These are phyloP conservation scores for Nothophoma quercina DNA, from an alignment of 2,329 filamentous ascomycete genomes.

Conservation along the genomic window DNA sequence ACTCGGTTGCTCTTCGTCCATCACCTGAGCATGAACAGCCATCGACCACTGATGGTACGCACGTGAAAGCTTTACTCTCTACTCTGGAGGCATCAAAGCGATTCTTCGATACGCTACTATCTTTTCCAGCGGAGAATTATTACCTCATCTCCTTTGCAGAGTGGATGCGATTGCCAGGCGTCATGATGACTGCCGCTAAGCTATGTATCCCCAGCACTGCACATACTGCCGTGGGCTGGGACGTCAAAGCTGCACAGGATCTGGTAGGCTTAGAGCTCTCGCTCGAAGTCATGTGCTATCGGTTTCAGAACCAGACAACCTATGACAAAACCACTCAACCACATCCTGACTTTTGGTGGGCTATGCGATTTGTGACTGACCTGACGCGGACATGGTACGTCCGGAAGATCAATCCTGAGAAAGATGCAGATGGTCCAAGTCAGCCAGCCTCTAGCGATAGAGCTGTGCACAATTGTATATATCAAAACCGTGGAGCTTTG, in stretches of 20 bases:
- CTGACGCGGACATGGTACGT: conserved; percentile 41
- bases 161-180: conserved; percentile 43
- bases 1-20: conserved; percentile 36
- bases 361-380: conserved; percentile 41
- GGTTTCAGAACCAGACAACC: conserved; percentile 40
- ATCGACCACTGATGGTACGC: conserved; percentile 13
- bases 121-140: conserved; percentile 67
- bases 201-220: conserved; percentile 39
- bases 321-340: conserved; percentile 34
- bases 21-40: not conserved
- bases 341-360: conserved; percentile 42
- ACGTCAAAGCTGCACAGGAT: conserved; percentile 42
- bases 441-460: conserved; percentile 1
- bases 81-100: conserved; percentile 69
- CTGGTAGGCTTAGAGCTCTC: conserved; percentile 42
- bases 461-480: not conserved
- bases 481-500: conserved; percentile 9
- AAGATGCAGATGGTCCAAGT: not conserved
- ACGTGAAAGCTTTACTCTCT: conserved; percentile 35
- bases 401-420: conserved; percentile 29
- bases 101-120: conserved; percentile 73
- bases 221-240: conserved; percentile 37
- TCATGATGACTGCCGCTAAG: conserved; percentile 38
- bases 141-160: conserved; percentile 43
- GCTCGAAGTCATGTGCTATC: conserved; percentile 44